These are phyloP conservation scores for Boeremia lycopersici DNA, from an alignment of 2,329 filamentous ascomycete species.

Conservation along the genomic window DNA sequence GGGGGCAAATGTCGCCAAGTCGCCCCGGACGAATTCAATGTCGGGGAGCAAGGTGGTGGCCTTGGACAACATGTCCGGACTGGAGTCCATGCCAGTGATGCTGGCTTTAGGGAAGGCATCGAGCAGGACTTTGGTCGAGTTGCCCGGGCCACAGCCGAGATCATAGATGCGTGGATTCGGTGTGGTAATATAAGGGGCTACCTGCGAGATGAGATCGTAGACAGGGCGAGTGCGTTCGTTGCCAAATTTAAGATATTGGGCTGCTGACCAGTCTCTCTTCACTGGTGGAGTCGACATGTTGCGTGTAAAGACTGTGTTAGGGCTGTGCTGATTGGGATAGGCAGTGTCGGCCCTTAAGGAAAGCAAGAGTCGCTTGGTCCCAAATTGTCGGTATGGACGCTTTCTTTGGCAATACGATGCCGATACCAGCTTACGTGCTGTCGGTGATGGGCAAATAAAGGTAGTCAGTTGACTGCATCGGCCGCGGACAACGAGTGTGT, in stretches of 20 bases:
- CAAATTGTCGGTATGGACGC: neutral
- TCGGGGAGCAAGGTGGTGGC: conserved; percentile 50
- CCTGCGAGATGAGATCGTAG: conserved; percentile 58
- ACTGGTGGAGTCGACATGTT: conserved; percentile 5
- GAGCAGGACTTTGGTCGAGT: conserved; percentile 60
- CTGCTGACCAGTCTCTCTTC: conserved; percentile 59
- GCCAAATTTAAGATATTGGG: conserved; percentile 63
- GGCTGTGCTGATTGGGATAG: neutral
- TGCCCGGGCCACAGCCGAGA: conserved; percentile 66
- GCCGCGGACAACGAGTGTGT: neutral
- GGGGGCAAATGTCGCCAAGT: conserved; percentile 53
- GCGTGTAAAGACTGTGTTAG: conserved; percentile 1
- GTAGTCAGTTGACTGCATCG: neutral
- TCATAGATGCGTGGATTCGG: conserved; percentile 57
- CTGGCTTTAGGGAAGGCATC: conserved; percentile 55
- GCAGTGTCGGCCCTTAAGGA: neutral
- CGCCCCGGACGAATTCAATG: conserved; percentile 54
- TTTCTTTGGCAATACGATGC: neutral
- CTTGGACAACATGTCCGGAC: conserved; percentile 60
- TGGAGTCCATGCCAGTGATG: conserved; percentile 61
- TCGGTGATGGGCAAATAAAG: neutral
- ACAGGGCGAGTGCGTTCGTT: conserved; percentile 60
- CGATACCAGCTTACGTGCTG: conserved; percentile 1
- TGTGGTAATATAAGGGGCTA: conserved; percentile 45
- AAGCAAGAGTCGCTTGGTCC: too few species aligned